Percentiles rank a stretch among this genome's conserved stretches.
Evolutionary conservation across 1,284 basidiomycete species (phyloP).

Genomic region (Xanthoconium separans): DNA sequence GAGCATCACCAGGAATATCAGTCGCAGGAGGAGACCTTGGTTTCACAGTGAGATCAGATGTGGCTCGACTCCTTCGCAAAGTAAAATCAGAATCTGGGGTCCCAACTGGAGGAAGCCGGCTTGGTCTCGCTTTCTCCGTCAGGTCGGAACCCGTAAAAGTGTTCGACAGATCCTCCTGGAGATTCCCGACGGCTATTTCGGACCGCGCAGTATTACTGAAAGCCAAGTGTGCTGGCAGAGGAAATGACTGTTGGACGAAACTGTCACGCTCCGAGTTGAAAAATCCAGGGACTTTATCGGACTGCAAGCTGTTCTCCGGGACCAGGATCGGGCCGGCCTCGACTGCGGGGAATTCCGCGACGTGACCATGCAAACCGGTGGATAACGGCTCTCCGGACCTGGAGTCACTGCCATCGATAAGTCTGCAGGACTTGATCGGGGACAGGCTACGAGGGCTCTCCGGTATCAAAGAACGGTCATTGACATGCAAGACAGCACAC

Average conservation of each 20-base stretch:
- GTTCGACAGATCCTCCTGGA: background rate
- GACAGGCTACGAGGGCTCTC: background rate
- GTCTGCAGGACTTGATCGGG: background rate
- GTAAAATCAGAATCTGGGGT: constrained; percentile 5
- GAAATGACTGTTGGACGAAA: constrained; percentile 18
- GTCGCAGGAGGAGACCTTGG: constrained; percentile 9
- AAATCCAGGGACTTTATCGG: background rate
- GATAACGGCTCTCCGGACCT: background rate
- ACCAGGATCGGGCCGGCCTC: background rate
- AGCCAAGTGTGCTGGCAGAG: constrained; percentile 7
- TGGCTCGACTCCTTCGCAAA: constrained; percentile 26
- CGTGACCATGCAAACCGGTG: background rate
- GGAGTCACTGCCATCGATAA: background rate
- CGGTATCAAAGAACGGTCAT: too few relatives aligned
- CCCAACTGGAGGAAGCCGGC: constrained; percentile 1
- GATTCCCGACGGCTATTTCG: background rate
- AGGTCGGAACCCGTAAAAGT: constrained; percentile 2
- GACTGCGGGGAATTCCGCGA: background rate
- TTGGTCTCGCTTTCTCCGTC: constrained; percentile 17
- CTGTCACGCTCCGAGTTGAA: constrained; percentile 1
- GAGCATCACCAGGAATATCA: background rate
- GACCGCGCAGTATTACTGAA: background rate
- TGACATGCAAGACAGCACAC: too few relatives aligned
- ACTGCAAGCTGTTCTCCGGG: background rate
- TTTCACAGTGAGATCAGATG: constrained; percentile 33